phyloP scores from a whole-genome alignment of 23 red algal genomes.

The Gracilaria caudata region DNA sequence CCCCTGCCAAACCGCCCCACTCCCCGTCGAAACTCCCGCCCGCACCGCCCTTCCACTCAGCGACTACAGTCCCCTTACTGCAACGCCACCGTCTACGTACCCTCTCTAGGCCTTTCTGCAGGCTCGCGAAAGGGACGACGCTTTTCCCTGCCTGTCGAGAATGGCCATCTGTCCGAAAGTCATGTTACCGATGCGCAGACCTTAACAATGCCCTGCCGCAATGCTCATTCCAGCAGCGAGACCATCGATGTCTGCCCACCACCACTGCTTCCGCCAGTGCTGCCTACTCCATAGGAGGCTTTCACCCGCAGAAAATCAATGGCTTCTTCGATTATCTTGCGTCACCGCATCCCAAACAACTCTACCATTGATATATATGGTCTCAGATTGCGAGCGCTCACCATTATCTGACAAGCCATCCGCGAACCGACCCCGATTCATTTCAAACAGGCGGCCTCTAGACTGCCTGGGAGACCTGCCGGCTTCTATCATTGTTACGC shows the following conservation, averaged over 20 bases:
- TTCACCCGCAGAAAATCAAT: constrained; percentile 31
- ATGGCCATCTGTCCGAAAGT: background rate
- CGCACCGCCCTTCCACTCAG: background rate
- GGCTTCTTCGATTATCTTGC: constrained; percentile 30
- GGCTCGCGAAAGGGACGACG: constrained; percentile 11
- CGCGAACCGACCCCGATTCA: constrained; percentile 61
- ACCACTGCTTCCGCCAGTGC: constrained; percentile 10
- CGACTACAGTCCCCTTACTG: background rate
- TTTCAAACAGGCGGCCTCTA: constrained; percentile 47
- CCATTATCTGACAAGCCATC: constrained; percentile 12
- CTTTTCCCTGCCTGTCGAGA: constrained; percentile 19
- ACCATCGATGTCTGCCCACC: constrained; percentile 19
- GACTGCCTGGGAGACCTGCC: constrained; percentile 48
- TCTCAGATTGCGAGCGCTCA: constrained; percentile 24
- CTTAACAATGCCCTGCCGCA: constrained; percentile 21
- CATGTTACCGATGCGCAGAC: constrained; percentile 7
- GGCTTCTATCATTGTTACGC: constrained; percentile 44
- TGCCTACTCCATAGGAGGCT: background rate
- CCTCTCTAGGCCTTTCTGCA: constrained; percentile 3
- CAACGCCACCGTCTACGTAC: background rate
- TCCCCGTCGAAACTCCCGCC: background rate
- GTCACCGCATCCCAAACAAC: constrained; percentile 29
- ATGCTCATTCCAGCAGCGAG: constrained; percentile 19
- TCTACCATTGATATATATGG: constrained; percentile 42
- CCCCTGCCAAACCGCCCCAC: background rate